phyloP scores from a whole-genome alignment of 306 rosid species.

The Corylus heterophylla region DNA sequence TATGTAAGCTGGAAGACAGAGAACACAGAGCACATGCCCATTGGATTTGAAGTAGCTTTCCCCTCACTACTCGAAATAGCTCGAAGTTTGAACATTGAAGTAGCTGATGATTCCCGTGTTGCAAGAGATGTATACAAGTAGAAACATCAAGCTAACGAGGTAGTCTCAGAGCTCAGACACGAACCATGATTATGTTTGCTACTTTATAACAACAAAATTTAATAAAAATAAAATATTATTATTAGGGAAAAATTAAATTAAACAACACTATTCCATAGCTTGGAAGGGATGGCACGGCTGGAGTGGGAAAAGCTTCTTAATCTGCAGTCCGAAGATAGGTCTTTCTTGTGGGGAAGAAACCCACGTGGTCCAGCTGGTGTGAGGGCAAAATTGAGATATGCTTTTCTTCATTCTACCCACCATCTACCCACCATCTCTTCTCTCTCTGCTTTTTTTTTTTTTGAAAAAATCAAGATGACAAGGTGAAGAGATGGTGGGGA shows the following conservation, averaged over 20 bases:
- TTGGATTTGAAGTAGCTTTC: slow-evolving; percentile 92
- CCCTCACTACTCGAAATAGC: slow-evolving; percentile 83
- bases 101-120: slow-evolving; percentile 57
- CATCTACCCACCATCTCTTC: too few relatives aligned
- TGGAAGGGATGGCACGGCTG: slow-evolving; percentile 84
- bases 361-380: rapidly evolving
- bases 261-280: slow-evolving; percentile 73
- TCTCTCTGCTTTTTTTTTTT: too few relatives aligned
- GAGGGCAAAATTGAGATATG: too few relatives aligned
- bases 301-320: slow-evolving; percentile 88
- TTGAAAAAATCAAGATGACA: too few relatives aligned
- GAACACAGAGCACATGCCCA: slow-evolving; percentile 81
- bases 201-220: too few relatives aligned
- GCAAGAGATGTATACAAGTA: slow-evolving; percentile 60
- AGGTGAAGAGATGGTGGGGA: too few relatives aligned
- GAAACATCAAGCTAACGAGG: slow-evolving; percentile 76
- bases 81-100: slow-evolving; percentile 50
- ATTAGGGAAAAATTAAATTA: too few relatives aligned
- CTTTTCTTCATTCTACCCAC: too few relatives aligned
- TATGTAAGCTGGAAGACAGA: slow-evolving; percentile 64
- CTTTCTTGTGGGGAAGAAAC: slow-evolving; percentile 60
- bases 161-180: not conserved
- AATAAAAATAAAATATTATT: too few relatives aligned
- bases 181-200: too few relatives aligned
- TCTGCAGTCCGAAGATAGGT: slow-evolving; percentile 79